Evolutionary conservation across 768 basidiomycete genomes (phyloP).

Genomic region (Panaeolus papilionaceus): DNA sequence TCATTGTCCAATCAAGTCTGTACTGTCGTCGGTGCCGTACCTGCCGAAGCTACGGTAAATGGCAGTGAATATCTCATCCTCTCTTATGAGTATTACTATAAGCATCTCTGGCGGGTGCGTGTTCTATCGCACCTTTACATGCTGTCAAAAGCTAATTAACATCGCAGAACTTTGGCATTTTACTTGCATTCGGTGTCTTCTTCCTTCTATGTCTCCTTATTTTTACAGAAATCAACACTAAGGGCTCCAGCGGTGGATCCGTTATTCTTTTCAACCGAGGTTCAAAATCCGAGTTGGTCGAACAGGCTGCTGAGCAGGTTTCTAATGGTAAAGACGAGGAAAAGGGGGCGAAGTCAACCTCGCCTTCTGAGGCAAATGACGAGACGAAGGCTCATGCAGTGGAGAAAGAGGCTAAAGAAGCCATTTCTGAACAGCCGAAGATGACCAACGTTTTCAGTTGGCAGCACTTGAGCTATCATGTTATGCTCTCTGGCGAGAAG

Average conservation of each 20-base stretch:
- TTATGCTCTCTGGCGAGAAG: slow-evolving; percentile 54
- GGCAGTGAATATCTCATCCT: slow-evolving; percentile 59
- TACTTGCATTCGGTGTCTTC: slow-evolving; percentile 65
- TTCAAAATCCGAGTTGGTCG: slow-evolving; percentile 37
- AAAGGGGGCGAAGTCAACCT: slow-evolving; percentile 27
- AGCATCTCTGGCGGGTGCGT: slow-evolving; percentile 51
- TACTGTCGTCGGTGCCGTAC: slow-evolving; percentile 65
- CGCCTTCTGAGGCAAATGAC: slow-evolving; percentile 17
- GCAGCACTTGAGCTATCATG: slow-evolving; percentile 72
- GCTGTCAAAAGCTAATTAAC: neutral
- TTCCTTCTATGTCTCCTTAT: slow-evolving; percentile 64
- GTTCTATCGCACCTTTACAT: neutral
- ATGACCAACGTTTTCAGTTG: slow-evolving; percentile 80
- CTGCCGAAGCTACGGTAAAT: slow-evolving; percentile 65
- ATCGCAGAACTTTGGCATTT: slow-evolving; percentile 70
- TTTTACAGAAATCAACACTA: slow-evolving; percentile 60
- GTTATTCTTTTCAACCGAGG: slow-evolving; percentile 75
- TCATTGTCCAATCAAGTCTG: slow-evolving; percentile 76
- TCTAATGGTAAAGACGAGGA: slow-evolving; percentile 40
- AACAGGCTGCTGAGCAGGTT: slow-evolving; percentile 38
- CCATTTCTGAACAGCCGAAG: slow-evolving; percentile 47
- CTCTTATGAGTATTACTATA: slow-evolving; percentile 54
- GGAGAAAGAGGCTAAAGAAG: slow-evolving; percentile 34
- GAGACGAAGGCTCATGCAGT: slow-evolving; percentile 22
- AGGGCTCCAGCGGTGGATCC: slow-evolving; percentile 40